Evolutionary conservation across 257 asterid genomes (phyloP).

Genomic region (Haberlea rhodopensis): DNA sequence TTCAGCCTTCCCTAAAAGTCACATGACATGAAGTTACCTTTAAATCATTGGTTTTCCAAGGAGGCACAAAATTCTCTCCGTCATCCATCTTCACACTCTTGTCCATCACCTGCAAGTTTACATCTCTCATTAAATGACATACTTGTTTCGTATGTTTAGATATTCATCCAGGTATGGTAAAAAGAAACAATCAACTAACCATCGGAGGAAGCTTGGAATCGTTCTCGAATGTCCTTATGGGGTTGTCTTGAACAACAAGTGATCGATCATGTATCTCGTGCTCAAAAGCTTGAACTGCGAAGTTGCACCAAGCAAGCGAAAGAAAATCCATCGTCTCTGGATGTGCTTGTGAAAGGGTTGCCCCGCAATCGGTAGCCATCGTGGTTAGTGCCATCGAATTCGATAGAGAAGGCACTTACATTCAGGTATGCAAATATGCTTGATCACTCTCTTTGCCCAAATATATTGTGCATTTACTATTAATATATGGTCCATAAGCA

Average conservation of each 20-base stretch:
- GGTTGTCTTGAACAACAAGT: conserved; percentile 46
- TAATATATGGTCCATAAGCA: conserved; percentile 49
- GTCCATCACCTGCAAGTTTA: conserved; percentile 51
- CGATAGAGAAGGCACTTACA: conserved; percentile 19
- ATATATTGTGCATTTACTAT: conserved; percentile 22
- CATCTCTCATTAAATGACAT: conserved; percentile 4
- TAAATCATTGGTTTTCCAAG: conserved; percentile 80
- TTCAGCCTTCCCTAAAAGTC: too few relatives aligned
- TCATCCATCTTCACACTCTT: conserved; percentile 50
- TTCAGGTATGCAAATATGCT: conserved; percentile 21
- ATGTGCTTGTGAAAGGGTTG: conserved; percentile 77
- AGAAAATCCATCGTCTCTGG: conserved; percentile 97
- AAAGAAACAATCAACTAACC: conserved; percentile 36
- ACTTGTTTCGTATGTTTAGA: neutral
- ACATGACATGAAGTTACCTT: conserved; percentile 46
- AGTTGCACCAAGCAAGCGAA: conserved; percentile 79
- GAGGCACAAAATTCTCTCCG: conserved; percentile 54
- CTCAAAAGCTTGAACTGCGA: conserved; percentile 76
- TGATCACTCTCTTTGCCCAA: conserved; percentile 13
- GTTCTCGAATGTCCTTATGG: conserved; percentile 36
- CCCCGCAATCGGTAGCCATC: conserved; percentile 52
- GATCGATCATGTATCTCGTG: conserved; percentile 52
- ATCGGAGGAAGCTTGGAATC: conserved; percentile 39
- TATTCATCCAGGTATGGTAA: neutral
- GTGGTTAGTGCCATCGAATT: conserved; percentile 33